Conservation (phyloP, 2,329 filamentous ascomycete genomes). For the Ophiostoma tasmaniense region DNA sequence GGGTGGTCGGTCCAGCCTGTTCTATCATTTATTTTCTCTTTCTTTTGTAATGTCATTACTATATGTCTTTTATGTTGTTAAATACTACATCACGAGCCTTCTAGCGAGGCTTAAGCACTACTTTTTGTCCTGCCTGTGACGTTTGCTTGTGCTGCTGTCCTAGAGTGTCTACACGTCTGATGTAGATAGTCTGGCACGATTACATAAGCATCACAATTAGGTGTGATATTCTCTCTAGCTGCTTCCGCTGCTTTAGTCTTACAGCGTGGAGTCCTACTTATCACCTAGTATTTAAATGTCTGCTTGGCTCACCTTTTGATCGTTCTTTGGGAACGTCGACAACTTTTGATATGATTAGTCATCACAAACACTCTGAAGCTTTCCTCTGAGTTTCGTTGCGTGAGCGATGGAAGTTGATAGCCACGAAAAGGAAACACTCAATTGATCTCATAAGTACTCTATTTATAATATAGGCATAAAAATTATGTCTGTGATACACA, state of each 20-base stretch:
- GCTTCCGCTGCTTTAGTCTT: background rate
- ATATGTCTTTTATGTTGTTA: background rate
- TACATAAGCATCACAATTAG: no score
- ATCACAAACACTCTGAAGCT: background rate
- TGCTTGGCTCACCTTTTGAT: no score
- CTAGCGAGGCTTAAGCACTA: background rate
- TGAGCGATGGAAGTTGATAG: no score
- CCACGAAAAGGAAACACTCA: no score
- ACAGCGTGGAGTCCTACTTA: no score
- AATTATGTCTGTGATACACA: background rate
- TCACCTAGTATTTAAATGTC: no score
- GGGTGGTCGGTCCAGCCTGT: background rate
- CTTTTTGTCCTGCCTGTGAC: background rate
- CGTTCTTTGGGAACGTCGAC: background rate
- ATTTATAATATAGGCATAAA: no score
- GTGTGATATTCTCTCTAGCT: background rate
- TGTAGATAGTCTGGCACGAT: no score
- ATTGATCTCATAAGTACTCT: no score
- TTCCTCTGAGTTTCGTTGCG: background rate
- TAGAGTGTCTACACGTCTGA: background rate
- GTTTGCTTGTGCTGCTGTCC: background rate
- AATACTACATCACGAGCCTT: background rate
- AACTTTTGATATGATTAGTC: background rate
- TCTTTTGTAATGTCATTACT: slow-evolving; percentile 4
- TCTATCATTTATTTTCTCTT: background rate